Conservation (phyloP, 441 rosid species). For the Populus tomentosa region DNA sequence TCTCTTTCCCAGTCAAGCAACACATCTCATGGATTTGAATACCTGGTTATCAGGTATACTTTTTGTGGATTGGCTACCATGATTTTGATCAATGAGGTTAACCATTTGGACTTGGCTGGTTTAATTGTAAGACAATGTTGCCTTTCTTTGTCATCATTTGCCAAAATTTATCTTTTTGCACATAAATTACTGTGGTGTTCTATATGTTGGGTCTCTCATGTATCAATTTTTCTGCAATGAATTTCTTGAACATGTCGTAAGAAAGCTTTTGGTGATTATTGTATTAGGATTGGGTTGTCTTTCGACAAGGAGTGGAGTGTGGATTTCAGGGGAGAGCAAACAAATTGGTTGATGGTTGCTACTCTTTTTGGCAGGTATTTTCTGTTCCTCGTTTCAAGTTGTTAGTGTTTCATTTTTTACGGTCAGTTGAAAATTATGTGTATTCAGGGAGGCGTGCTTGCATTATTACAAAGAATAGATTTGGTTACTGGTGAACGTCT, state of each 20-base stretch:
- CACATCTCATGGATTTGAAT: slow-evolving; percentile 15
- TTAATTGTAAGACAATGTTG: slow-evolving; percentile 53
- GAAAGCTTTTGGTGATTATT: background rate
- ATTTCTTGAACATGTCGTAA: background rate
- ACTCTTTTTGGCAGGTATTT: slow-evolving; percentile 95
- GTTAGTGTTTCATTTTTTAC: slow-evolving; percentile 13
- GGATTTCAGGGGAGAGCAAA: slow-evolving; percentile 97
- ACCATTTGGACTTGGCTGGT: slow-evolving; percentile 61
- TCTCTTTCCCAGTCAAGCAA: slow-evolving; percentile 1
- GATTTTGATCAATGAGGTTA: slow-evolving; percentile 72
- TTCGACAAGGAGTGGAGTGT: slow-evolving; percentile 86
- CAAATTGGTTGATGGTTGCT: slow-evolving; percentile 93
- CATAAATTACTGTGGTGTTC: background rate
- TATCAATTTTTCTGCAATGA: background rate
- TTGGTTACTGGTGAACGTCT: slow-evolving; percentile 17
- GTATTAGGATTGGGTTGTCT: slow-evolving; percentile 70
- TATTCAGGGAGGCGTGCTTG: slow-evolving; percentile 71
- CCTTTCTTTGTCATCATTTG: slow-evolving; percentile 11
- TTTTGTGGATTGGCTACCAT: slow-evolving; percentile 94
- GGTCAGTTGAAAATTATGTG: slow-evolving; percentile 5
- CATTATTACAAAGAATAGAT: slow-evolving; percentile 51
- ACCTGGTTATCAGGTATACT: slow-evolving; percentile 59
- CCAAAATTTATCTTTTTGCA: background rate
- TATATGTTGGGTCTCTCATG: background rate
- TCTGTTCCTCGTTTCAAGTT: slow-evolving; percentile 2